phyloP scores from a whole-genome alignment of 2,329 filamentous ascomycete species.

The Aspergillus fijiensis region DNA sequence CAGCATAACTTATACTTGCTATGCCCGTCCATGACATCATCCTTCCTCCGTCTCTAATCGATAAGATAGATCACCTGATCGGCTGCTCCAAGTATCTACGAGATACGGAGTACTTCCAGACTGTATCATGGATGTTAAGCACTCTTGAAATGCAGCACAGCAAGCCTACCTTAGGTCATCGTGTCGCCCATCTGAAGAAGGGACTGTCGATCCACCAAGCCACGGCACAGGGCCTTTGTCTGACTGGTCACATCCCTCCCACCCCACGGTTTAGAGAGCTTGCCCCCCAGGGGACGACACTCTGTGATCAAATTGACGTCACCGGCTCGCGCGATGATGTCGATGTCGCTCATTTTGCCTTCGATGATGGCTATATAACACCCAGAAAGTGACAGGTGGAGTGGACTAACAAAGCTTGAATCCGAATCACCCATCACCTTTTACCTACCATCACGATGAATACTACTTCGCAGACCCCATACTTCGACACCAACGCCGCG shows the following conservation, averaged over 20 bases:
- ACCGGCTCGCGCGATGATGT: constrained; percentile 10
- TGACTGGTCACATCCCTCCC: neutral
- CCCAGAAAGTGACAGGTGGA: neutral
- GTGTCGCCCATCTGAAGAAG: neutral
- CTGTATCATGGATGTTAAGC: neutral
- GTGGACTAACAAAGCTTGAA: neutral
- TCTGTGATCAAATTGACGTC: constrained; percentile 8
- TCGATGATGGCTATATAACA: neutral
- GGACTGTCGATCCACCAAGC: neutral
- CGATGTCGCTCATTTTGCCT: neutral
- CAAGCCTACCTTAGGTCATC: neutral
- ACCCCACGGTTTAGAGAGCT: neutral
- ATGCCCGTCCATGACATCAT: constrained; percentile 2
- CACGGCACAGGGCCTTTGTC: neutral
- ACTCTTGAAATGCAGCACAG: neutral
- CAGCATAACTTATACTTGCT: neutral
- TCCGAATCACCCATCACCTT: too few relatives aligned
- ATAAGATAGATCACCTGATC: neutral
- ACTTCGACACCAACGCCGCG: constrained; percentile 16
- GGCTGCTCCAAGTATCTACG: neutral
- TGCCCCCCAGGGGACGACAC: neutral
- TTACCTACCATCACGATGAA: constrained; percentile 10
- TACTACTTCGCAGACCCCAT: constrained; percentile 15
- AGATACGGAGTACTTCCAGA: neutral
- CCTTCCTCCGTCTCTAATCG: neutral